A percentile compares a stretch with the other conserved stretches of the same genome.
Evolutionary conservation across 2,329 filamentous ascomycete genomes (phyloP).

Genomic region (Fusarium agapanthi): DNA sequence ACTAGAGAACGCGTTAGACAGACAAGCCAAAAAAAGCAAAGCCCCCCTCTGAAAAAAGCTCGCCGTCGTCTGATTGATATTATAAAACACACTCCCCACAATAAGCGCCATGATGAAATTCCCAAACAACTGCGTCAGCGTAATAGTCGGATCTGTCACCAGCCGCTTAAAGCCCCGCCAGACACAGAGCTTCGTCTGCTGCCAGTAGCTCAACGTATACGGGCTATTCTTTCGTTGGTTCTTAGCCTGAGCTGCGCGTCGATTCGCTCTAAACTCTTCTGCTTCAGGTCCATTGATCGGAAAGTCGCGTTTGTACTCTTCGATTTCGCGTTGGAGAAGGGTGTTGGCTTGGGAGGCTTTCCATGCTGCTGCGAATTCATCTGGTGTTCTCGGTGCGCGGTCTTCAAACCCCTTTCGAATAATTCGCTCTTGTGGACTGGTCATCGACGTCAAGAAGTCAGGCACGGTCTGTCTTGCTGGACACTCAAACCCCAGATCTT

Average conservation of each 20-base stretch:
- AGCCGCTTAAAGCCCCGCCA: conserved; percentile 51
- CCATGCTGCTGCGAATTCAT: conserved; percentile 50
- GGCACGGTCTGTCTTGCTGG: conserved; percentile 67
- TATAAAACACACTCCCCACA: conserved; percentile 61
- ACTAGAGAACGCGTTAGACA: conserved; percentile 58
- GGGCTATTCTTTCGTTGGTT: conserved; percentile 41
- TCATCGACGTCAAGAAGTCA: conserved; percentile 71
- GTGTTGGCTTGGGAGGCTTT: conserved; percentile 29
- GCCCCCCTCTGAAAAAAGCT: conserved; percentile 58
- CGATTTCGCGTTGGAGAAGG: conserved; percentile 58
- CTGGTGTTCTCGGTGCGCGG: conserved; percentile 46
- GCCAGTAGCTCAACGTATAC: conserved; percentile 36
- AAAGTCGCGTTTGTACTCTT: conserved; percentile 54
- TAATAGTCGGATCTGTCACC: conserved; percentile 50
- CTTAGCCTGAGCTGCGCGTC: conserved; percentile 57
- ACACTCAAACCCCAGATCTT: conserved; percentile 64
- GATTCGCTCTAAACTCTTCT: conserved; percentile 56
- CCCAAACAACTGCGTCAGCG: conserved; percentile 51
- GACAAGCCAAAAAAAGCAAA: conserved; percentile 59
- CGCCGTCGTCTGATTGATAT: conserved; percentile 51
- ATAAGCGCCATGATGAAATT: conserved; percentile 61
- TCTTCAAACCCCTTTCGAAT: conserved; percentile 45
- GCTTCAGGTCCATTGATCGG: conserved; percentile 53
- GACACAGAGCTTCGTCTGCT: conserved; percentile 32
- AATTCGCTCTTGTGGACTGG: conserved; percentile 48